Evolutionary conservation across 345 rosid species (phyloP), one percentile per base, ranked within the genome.

Genomic region (Dipteronia dyeriana): DNA sequence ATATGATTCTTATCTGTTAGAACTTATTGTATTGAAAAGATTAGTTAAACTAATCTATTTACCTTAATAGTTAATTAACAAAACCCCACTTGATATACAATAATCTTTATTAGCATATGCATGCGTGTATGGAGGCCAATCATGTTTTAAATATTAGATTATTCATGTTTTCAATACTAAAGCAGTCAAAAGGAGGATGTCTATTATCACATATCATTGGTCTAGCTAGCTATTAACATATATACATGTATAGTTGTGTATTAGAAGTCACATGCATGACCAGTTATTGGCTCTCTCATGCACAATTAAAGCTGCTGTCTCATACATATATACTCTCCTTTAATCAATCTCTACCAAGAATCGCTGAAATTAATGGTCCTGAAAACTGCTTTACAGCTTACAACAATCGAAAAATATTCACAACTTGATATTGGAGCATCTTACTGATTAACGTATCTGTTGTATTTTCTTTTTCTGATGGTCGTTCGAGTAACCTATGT

Each of bases 261-360:
- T 57, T 70, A 13, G 16, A 71, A 71, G 43, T 71, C 75, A 71
- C 66, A 38, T 71, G 74, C 74, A 31, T 19, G 34, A 16, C 9
- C 45, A 53, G 60, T 60, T 54, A 71, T 54, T 56, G 49, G 47
- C n/a, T 16, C 53, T 66, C 25, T 23, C 70, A 45, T 43, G 22
- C 22, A 12, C 56, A 62, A 74, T 9, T 41, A 34, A 34, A 61
- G 11, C 47, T 25, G 59, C 31, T 22, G 19, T 63, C 61, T 19
- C 60, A 34, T 34, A 34, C 38, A 34, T 34, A 34, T 34, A 34
- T 34, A 34, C 38, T 34, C 38, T 34, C 38, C 38, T 34, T 34
- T 34, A 34, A 34, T 64, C 31, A 34, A 64, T 6, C 11, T 38
- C 38, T 45, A 43, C 59, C 3, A 11, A 31, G 7, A 63, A 29